Evolutionary conservation across 805 yeast species (phyloP), one percentile per base, ranked within the genome.

Genomic region (Ogataea paraovalis): DNA sequence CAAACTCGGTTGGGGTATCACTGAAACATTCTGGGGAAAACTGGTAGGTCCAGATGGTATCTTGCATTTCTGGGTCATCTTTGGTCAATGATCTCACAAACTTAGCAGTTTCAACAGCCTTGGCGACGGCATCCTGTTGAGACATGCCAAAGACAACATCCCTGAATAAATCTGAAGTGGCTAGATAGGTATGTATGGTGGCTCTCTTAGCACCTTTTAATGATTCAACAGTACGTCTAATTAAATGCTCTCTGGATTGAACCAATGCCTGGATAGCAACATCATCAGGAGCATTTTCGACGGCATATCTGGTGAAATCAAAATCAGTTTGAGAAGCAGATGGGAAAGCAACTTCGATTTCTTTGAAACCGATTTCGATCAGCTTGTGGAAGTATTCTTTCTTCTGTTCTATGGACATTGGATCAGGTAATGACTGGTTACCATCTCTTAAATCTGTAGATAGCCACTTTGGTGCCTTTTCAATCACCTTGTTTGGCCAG

Each of bases 261-360:
- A 85, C 83, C 46, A 85, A 72, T 48, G 83, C 88, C 69, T 85
- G 92, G 56, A 85, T 80, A 37, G 75, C 65, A 19, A 85, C 91
- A 60, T 84, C 92, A 18, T 75, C 85, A 10, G 92, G 92, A 25
- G 88, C 86, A 58, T 80, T 78, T 63, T 83, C 87, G 39, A 85
- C 89, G 6, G 90, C 91, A 57, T 79, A 85, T 50, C 90, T 72
- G 20, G 92, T 85, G 72, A 85, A 85, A 66, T 85, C 92, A 60
- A 85, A 85, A 68, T 85, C 92, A 6, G 88, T 83, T 62, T 85
- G 91, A 3, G 90, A 84, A 3, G 91, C 91, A 25, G 88, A 82
- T 9, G 92, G 92, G 69, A 85, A 85, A 2, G 88, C 73, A 41
- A 85, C 92, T 66, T 85, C 92, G 58, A 85, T 85, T 69, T 85